Conservation (phyloP, 768 basidiomycete genomes). For the Xerocomellus amylosporus region DNA sequence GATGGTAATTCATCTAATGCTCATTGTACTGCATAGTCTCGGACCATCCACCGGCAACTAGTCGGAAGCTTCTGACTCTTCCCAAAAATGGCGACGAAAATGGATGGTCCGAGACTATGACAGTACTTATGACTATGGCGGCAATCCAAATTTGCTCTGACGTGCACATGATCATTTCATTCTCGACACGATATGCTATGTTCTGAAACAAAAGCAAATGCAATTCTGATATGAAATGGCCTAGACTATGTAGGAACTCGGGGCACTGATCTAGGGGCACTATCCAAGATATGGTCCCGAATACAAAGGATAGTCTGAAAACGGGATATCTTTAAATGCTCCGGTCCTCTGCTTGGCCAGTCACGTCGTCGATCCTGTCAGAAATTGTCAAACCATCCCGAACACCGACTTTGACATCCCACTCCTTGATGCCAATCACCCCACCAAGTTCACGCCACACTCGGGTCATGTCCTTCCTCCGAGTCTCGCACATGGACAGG, state of each 20-base stretch:
- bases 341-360: constrained; percentile 4
- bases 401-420: constrained; percentile 59
- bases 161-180: no score
- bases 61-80: no score
- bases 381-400: constrained; percentile 12
- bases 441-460: constrained; percentile 71
- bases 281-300: neutral
- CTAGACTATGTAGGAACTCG: neutral
- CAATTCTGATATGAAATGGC: neutral
- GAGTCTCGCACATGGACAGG: constrained; percentile 50
- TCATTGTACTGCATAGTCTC: no score
- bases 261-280: neutral
- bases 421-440: constrained; percentile 70
- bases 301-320: neutral
- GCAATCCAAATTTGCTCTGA: no score
- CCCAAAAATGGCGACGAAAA: no score
- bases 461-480: constrained; percentile 47
- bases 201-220: neutral
- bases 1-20: no score
- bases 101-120: no score
- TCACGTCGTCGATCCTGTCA: neutral
- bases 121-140: no score
- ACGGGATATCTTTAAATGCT: neutral
- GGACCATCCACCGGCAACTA: no score
- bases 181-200: neutral